A percentile compares a stretch with the other conserved stretches of the same genome.
Evolutionary conservation across 768 basidiomycete species (phyloP).

Genomic region (Leccinum broughii): DNA sequence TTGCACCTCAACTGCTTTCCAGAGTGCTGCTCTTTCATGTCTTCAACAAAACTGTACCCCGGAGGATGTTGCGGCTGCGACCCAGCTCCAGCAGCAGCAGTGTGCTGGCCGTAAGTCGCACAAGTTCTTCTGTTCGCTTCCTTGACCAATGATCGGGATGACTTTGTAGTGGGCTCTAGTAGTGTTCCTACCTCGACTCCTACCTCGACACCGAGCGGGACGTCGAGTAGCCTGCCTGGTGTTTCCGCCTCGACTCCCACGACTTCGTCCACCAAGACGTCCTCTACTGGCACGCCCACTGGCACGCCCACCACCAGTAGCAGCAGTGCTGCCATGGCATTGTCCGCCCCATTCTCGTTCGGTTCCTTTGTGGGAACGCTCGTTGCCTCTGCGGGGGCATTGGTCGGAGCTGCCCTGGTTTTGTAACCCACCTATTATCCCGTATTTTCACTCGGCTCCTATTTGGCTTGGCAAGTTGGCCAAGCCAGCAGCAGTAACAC

Average conservation of each 20-base stretch:
- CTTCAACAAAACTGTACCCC: conserved; percentile 36
- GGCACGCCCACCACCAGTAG: not conserved
- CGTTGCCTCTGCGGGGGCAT: conserved; percentile 26
- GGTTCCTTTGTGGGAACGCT: conserved; percentile 21
- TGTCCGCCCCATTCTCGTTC: conserved; percentile 20
- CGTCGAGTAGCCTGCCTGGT: not conserved
- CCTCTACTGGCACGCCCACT: not conserved
- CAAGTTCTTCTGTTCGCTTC: too few species aligned
- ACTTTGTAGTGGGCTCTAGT: not conserved
- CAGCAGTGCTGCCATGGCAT: conserved; percentile 20
- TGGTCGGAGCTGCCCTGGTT: conserved; percentile 28
- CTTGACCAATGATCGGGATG: not conserved
- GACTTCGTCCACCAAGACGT: not conserved
- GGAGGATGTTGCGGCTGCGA: conserved; percentile 33
- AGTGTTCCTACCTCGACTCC: not conserved
- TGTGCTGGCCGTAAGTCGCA: conserved; percentile 31
- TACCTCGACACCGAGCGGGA: not conserved
- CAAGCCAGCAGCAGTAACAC: not conserved
- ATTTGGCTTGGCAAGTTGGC: conserved; percentile 1
- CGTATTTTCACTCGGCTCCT: not conserved
- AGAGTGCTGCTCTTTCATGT: conserved; percentile 34
- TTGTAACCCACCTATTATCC: conserved; percentile 12
- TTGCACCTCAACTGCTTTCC: conserved; percentile 41
- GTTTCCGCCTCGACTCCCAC: not conserved
- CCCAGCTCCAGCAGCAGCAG: conserved; percentile 29